These are phyloP conservation scores for Lachancea cidri DNA, from an alignment of 805 yeast species.

Conservation along the genomic window DNA sequence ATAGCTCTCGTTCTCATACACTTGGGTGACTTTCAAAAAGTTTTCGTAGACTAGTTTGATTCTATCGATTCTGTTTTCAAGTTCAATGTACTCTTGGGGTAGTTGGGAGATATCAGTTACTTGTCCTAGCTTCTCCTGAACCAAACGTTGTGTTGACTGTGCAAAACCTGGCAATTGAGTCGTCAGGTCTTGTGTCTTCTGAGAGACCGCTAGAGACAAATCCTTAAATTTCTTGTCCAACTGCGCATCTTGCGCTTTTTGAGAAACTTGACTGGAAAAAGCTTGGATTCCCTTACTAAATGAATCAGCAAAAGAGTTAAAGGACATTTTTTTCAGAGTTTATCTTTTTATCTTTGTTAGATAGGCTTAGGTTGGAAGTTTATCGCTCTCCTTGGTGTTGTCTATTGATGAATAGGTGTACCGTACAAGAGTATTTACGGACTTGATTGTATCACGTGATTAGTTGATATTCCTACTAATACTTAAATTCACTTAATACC, in stretches of 20 bases:
- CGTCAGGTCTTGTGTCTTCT: constrained; percentile 39
- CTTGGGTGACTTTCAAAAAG: constrained; percentile 46
- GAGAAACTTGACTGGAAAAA: constrained; percentile 27
- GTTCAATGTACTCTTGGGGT: constrained; percentile 73
- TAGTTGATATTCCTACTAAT: not conserved
- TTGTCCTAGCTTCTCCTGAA: constrained; percentile 75
- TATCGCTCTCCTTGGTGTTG: not conserved
- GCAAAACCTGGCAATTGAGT: constrained; percentile 67
- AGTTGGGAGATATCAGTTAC: constrained; percentile 80
- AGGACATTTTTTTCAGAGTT: constrained; percentile 21
- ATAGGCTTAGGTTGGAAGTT: not conserved
- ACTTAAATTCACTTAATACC: not conserved
- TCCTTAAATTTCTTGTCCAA: constrained; percentile 15
- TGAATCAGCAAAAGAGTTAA: constrained; percentile 26
- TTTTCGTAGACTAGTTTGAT: constrained; percentile 62
- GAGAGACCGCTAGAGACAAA: constrained; percentile 18
- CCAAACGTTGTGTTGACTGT: constrained; percentile 70
- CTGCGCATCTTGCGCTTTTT: constrained; percentile 17
- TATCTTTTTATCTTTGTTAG: not conserved
- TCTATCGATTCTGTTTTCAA: constrained; percentile 70
- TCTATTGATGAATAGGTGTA: not conserved
- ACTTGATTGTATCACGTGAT: no score
- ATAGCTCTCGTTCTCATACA: constrained; percentile 70
- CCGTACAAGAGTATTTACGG: no score
- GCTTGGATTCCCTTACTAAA: constrained; percentile 30